phyloP scores from a whole-genome alignment of 2,329 filamentous ascomycete genomes.

The Ophiognomonia clavigignenti-juglandacearum region DNA sequence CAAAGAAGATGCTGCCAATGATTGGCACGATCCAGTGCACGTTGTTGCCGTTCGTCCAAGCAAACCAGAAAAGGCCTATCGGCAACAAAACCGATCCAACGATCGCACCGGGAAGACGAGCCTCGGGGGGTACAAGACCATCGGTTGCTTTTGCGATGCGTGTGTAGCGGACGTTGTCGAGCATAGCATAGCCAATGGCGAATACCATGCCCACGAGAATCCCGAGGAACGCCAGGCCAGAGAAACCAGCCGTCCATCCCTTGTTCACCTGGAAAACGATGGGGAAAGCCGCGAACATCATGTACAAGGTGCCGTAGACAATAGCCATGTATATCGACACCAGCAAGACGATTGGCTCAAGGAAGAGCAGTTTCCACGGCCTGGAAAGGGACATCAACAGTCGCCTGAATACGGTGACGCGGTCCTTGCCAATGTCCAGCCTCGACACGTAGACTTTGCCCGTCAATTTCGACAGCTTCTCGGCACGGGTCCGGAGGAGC shows the following conservation, averaged over 20 bases:
- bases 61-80: conserved; percentile 62
- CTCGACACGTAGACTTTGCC: conserved; percentile 53
- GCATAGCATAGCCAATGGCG: conserved; percentile 50
- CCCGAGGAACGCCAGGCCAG: conserved; percentile 63
- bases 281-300: conserved; percentile 54
- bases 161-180: conserved; percentile 51
- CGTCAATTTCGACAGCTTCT: conserved; percentile 44
- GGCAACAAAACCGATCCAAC: conserved; percentile 60
- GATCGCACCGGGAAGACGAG: conserved; percentile 57
- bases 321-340: conserved; percentile 16
- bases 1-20: conserved; percentile 28
- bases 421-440: conserved; percentile 34
- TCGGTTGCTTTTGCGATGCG: conserved; percentile 35
- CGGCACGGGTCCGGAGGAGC: conserved; percentile 49
- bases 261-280: conserved; percentile 61
- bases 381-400: conserved; percentile 56
- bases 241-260: conserved; percentile 54
- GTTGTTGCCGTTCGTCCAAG: conserved; percentile 56
- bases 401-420: conserved; percentile 40
- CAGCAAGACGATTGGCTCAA: conserved; percentile 48
- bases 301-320: conserved; percentile 20
- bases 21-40: conserved; percentile 47
- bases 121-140: conserved; percentile 61
- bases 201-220: conserved; percentile 62
- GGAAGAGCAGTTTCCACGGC: conserved; percentile 65